phyloP scores from a whole-genome alignment of 202 grass and related monocot species.

The Musa balbisiana region DNA sequence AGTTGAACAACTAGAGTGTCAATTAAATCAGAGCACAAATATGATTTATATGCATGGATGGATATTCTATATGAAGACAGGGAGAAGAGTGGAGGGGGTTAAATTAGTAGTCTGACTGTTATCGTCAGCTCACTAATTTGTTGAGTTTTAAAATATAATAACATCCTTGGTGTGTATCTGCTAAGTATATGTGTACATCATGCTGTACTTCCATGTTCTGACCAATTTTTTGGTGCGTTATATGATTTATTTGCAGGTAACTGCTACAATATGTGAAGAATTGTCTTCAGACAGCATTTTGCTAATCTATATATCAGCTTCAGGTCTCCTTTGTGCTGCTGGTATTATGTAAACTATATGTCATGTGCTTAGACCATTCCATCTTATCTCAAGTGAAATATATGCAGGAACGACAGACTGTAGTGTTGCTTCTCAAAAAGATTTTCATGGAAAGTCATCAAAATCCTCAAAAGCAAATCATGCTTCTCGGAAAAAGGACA shows the following conservation, averaged over 20 bases:
- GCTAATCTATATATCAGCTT: slow-evolving; percentile 89
- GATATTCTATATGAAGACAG: too few species aligned
- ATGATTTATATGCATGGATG: too few species aligned
- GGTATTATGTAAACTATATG: slow-evolving; percentile 21
- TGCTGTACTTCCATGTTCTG: not conserved
- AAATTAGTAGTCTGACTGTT: too few species aligned
- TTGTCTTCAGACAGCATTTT: slow-evolving; percentile 71
- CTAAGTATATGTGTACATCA: too few species aligned
- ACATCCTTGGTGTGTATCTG: too few species aligned
- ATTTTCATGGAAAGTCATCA: slow-evolving; percentile 40
- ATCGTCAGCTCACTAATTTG: too few species aligned
- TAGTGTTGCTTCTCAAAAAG: slow-evolving; percentile 42
- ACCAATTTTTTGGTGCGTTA: not conserved
- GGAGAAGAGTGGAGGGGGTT: too few species aligned
- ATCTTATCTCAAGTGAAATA: slow-evolving; percentile 27
- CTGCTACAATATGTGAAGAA: slow-evolving; percentile 85
- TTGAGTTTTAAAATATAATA: too few species aligned
- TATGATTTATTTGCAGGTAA: slow-evolving; percentile 39
- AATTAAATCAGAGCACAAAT: too few species aligned
- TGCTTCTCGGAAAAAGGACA: slow-evolving; percentile 8
- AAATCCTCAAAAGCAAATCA: slow-evolving; percentile 15
- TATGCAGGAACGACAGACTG: slow-evolving; percentile 46
- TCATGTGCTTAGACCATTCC: slow-evolving; percentile 8
- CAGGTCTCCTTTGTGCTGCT: slow-evolving; percentile 43
- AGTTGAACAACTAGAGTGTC: too few species aligned